These are phyloP conservation scores for Termitomyces titanicus DNA, from an alignment of 768 basidiomycete species.

Conservation along the genomic window DNA sequence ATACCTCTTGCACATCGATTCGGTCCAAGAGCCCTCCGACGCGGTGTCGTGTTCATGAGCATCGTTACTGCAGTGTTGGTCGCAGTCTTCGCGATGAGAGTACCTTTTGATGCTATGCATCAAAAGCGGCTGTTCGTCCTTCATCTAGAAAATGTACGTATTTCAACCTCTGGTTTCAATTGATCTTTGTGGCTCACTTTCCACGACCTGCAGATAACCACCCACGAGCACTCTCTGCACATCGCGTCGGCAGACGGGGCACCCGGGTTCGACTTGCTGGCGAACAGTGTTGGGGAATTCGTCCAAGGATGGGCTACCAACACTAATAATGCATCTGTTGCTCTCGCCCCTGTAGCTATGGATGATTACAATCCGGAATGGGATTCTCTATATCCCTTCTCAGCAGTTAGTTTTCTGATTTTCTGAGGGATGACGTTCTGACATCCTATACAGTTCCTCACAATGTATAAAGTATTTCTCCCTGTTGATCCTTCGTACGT, in stretches of 20 bases:
- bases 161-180: not conserved
- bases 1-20: conserved; percentile 78
- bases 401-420: conserved; percentile 46
- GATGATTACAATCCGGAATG: conserved; percentile 83
- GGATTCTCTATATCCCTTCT: conserved; percentile 84
- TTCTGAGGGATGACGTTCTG: not conserved
- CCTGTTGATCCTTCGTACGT: conserved; percentile 43
- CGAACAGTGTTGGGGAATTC: conserved; percentile 60
- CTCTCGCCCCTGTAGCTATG: conserved; percentile 50
- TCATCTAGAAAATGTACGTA: conserved; percentile 79
- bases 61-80: conserved; percentile 47
- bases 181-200: not conserved
- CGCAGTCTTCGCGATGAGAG: conserved; percentile 54
- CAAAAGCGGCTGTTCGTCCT: conserved; percentile 85
- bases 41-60: conserved; percentile 41
- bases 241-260: conserved; percentile 81
- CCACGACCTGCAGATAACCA: conserved; percentile 51
- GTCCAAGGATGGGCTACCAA: conserved; percentile 36
- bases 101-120: conserved; percentile 79
- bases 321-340: conserved; percentile 10
- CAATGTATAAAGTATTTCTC: conserved; percentile 76
- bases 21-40: conserved; percentile 32
- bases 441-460: conserved; percentile 58
- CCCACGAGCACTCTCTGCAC: conserved; percentile 70
- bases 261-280: conserved; percentile 66